Conservation (phyloP, 148 eudicot genomes). For the Diospyros lotus region DNA sequence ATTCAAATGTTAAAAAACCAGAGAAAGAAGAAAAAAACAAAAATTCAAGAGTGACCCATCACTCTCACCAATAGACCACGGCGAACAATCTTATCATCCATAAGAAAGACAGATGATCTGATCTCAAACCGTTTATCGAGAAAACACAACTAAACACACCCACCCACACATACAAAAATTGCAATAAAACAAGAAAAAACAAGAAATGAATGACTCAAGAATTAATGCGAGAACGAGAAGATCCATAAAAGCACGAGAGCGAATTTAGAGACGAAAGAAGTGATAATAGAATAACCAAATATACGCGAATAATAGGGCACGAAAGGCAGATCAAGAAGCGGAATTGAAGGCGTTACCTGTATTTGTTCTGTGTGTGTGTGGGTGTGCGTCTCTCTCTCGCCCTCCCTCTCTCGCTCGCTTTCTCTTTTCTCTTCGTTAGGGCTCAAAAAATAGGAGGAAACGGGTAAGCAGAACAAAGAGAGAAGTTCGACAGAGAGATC, state of each 20-base stretch:
- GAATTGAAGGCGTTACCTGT: conserved; percentile 2
- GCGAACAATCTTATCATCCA: conserved; percentile 21
- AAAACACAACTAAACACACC: background rate
- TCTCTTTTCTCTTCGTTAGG: background rate
- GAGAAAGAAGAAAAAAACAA: background rate
- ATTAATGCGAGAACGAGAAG: background rate
- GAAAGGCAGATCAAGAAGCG: background rate
- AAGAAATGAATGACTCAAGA: background rate
- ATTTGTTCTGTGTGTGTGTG: background rate
- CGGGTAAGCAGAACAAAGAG: conserved; percentile 1
- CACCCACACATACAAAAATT: background rate
- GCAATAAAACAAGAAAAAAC: background rate
- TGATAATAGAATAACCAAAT: background rate
- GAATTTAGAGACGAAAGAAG: background rate
- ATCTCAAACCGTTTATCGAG: background rate
- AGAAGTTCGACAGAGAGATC: background rate
- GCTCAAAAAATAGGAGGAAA: background rate
- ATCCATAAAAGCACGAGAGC: background rate
- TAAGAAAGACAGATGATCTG: conserved; percentile 13
- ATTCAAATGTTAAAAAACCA: background rate
- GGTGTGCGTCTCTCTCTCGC: too few species aligned
- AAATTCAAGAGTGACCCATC: conserved; percentile 4
- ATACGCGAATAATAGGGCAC: background rate
- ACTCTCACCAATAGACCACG: background rate
- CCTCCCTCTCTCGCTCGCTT: too few species aligned